Conservation (phyloP, 106 monocot genomes). For the Allium sativum region DNA sequence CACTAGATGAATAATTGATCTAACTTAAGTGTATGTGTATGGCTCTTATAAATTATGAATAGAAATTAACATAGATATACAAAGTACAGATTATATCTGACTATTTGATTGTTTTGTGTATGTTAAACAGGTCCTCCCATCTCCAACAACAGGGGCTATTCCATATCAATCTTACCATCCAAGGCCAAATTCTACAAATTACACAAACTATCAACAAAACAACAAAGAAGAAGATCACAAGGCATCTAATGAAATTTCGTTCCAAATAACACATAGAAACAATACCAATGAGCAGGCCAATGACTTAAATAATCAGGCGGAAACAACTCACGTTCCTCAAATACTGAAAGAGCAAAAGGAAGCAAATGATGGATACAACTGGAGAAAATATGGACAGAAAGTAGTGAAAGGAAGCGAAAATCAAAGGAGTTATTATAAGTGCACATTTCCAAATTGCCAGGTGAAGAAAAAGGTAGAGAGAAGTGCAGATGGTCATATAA, state of each 20-base stretch:
- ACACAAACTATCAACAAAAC: conserved; percentile 9
- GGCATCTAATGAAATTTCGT: conserved; percentile 26
- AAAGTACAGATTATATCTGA: too few species aligned
- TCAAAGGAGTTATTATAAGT: conserved; percentile 62
- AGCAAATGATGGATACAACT: conserved; percentile 55
- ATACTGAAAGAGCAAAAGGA: conserved; percentile 12
- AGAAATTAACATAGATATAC: too few species aligned
- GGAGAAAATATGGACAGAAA: conserved; percentile 70
- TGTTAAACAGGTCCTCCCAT: conserved; percentile 14
- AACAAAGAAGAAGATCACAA: conserved; percentile 17
- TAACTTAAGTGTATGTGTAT: too few species aligned
- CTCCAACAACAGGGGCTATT: conserved; percentile 21
- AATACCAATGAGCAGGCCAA: not conserved
- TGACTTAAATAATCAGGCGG: too few species aligned
- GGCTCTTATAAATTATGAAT: too few species aligned
- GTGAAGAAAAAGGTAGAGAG: conserved; percentile 63
- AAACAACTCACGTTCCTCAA: not conserved
- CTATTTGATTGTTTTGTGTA: too few species aligned
- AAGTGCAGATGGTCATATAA: conserved; percentile 31
- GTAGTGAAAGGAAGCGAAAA: conserved; percentile 61
- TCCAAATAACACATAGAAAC: conserved; percentile 9
- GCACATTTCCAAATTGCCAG: conserved; percentile 39
- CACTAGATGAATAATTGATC: too few species aligned
- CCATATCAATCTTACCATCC: conserved; percentile 7
- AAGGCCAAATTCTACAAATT: conserved; percentile 1